Percentiles rank a stretch among this genome's conserved stretches.
Evolutionary conservation across 2,329 filamentous ascomycete genomes (phyloP).

Genomic region (Fusarium chuoi): DNA sequence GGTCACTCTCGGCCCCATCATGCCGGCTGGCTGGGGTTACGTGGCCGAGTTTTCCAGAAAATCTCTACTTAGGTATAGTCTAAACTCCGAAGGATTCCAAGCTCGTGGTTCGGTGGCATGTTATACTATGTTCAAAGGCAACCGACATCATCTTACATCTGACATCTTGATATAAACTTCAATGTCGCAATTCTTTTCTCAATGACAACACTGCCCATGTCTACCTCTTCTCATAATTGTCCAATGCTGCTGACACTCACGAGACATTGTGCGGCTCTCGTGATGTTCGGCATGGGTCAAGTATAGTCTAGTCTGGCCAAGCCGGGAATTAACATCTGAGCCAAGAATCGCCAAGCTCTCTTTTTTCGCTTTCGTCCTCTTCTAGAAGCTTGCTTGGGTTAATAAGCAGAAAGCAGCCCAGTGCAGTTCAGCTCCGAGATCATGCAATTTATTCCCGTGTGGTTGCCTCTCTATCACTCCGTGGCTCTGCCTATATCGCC

Average conservation of each 20-base stretch:
- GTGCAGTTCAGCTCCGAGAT: background rate
- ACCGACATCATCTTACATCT: background rate
- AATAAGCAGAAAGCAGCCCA: background rate
- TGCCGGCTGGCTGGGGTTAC: conserved; percentile 6
- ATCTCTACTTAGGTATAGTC: background rate
- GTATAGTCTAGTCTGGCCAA: conserved; percentile 12
- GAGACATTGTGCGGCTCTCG: background rate
- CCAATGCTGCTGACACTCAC: background rate
- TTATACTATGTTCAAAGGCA: background rate
- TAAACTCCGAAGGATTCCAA: background rate
- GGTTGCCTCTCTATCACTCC: background rate
- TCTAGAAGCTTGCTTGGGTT: background rate
- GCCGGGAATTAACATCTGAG: conserved; percentile 9
- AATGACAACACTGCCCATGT: conserved; percentile 16
- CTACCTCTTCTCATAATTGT: background rate
- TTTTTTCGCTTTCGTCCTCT: background rate
- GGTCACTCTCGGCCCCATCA: conserved; percentile 16
- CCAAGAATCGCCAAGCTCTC: conserved; percentile 6
- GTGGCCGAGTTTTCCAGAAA: background rate
- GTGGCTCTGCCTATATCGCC: background rate
- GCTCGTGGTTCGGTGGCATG: background rate
- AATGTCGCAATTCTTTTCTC: conserved; percentile 13
- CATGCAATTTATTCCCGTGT: background rate
- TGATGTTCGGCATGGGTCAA: background rate
- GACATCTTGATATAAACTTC: background rate